These are phyloP conservation scores for Tylopilus sp. DNA, from an alignment of 768 basidiomycete species.

Conservation along the genomic window DNA sequence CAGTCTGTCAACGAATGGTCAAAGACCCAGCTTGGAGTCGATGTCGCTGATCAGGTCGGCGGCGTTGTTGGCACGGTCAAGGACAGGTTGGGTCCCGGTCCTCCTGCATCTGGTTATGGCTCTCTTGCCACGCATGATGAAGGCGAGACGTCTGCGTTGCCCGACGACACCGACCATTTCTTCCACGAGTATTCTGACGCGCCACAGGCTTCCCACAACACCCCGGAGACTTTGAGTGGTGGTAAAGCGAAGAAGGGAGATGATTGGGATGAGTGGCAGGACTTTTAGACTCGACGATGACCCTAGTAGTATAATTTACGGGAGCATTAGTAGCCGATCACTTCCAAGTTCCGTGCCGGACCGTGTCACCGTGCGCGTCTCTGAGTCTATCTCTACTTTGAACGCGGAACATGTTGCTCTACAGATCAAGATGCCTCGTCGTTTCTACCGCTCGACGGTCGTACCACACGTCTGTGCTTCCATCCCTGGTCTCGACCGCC, in stretches of 20 bases:
- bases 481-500: conserved; percentile 63
- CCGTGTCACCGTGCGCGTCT: not conserved
- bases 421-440: conserved; percentile 8
- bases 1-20: conserved; percentile 74
- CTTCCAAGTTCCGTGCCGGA: conserved; percentile 22
- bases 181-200: conserved; percentile 37
- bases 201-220: conserved; percentile 8
- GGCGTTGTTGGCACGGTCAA: conserved; percentile 64
- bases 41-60: conserved; percentile 76
- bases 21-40: conserved; percentile 74
- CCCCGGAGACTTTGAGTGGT: conserved; percentile 8
- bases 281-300: conserved; percentile 48
- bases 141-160: conserved; percentile 58
- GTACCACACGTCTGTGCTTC: conserved; percentile 74
- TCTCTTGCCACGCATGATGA: conserved; percentile 44
- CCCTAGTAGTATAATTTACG: not conserved
- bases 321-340: conserved; percentile 11
- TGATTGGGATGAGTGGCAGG: conserved; percentile 81
- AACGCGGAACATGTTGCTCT: conserved; percentile 21
- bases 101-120: conserved; percentile 50
- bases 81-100: conserved; percentile 54
- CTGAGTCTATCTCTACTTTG: not conserved
- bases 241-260: conserved; percentile 38
- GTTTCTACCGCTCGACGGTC: conserved; percentile 22
- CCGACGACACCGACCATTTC: conserved; percentile 65